Evolutionary conservation across 352 stramenopile species (phyloP).

Genomic region (Phytophthora sansomeana): DNA sequence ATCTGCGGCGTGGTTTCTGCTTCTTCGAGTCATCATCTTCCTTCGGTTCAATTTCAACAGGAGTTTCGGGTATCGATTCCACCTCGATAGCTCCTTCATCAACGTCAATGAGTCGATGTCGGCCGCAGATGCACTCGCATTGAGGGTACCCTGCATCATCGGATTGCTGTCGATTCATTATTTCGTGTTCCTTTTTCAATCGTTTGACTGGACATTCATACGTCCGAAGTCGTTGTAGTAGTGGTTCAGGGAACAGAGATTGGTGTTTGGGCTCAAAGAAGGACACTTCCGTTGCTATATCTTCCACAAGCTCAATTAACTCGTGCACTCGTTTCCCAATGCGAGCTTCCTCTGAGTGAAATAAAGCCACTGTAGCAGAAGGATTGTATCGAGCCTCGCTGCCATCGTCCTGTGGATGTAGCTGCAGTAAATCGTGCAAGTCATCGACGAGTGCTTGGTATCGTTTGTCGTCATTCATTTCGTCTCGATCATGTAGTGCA

Average conservation of each 20-base stretch:
- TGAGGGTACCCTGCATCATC: conserved; percentile 14
- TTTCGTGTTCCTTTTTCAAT: conserved; percentile 52
- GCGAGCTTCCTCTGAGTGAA: conserved; percentile 68
- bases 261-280: conserved; percentile 35
- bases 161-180: conserved; percentile 38
- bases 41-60: conserved; percentile 6
- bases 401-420: conserved; percentile 14
- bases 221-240: conserved; percentile 37
- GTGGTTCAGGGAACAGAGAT: conserved; percentile 25
- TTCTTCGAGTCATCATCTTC: conserved; percentile 27
- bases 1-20: conserved; percentile 37
- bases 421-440: conserved; percentile 47
- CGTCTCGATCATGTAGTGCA: conserved; percentile 55
- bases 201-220: conserved; percentile 58
- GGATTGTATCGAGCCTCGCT: neutral
- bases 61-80: neutral
- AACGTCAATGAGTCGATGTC: conserved; percentile 44
- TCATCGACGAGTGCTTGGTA: conserved; percentile 62
- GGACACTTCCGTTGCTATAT: conserved; percentile 58
- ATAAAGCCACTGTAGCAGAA: conserved; percentile 22
- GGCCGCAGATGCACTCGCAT: conserved; percentile 60
- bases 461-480: conserved; percentile 65
- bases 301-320: conserved; percentile 63
- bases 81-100: conserved; percentile 31
- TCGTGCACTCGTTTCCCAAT: conserved; percentile 61